Evolutionary conservation across 2,329 filamentous ascomycete species (phyloP), one percentile per base, ranked within the genome.

Genomic region (Monilinia fructigena): DNA sequence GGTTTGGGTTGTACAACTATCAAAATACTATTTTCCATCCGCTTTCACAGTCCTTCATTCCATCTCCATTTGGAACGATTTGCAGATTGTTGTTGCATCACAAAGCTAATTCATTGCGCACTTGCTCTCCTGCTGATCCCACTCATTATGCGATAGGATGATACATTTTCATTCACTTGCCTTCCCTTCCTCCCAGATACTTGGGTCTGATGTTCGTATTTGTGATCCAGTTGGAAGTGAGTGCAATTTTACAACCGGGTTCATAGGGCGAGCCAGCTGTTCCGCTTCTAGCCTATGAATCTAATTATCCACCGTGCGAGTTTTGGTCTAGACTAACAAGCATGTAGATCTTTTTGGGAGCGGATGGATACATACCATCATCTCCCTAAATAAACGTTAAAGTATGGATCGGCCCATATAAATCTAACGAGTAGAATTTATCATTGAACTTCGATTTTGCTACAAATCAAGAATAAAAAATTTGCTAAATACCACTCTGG

Each of bases 251-350:
- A n/a, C 53, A 65, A 56, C 62, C 40, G 62, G 59, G 53, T 56
- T 61, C 55, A 47, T 66, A 66, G 35, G 63, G 63, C 59, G 48
- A 62, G 59, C 63, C 55, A 65, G 47, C 45, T 53, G 26, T 61
- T 58, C 48, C 31, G 35, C 63, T 61, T 26, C 42, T 38, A 35
- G n/a, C 47, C 55, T 53, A 35, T 58, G 35, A 60, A 59, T 60
- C 55, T 65, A n/a, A 45, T 31, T 40, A 53, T 59, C 23, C 8
- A 47, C 63, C 55, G 63, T 66, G 48, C 48, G 48, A 54, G 38
- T 35, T 61, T n/a, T 47, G 47, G 28, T n/a, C 26, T 18, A 14
- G 55, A 20, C n/a, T 59, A 28, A 59, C 28, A 59, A 48, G 54
- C 47, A 31, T 40, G 26, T 28, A 53, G 55, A 65, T 59, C 63